phyloP scores from a whole-genome alignment of 331 rosid genomes.

The Acacia pycnantha region DNA sequence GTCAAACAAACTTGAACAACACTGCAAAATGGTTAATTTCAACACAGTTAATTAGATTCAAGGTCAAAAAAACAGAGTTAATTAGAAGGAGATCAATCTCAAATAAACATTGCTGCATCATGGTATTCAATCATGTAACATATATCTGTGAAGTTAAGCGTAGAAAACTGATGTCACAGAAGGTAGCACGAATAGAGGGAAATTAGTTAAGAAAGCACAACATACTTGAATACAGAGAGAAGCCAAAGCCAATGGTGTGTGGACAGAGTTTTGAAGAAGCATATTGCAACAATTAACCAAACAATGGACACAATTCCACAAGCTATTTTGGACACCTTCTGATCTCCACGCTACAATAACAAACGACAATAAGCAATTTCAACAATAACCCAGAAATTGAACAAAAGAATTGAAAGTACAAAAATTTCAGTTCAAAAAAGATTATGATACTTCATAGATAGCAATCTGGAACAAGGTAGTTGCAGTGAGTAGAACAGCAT shows the following conservation, averaged over 20 bases:
- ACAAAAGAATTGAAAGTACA: background rate
- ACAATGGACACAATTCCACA: slow-evolving; percentile 47
- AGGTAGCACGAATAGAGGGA: background rate
- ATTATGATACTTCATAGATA: slow-evolving; percentile 54
- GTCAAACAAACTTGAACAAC: slow-evolving; percentile 55
- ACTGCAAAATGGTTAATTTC: slow-evolving; percentile 50
- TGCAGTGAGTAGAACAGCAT: slow-evolving; percentile 80
- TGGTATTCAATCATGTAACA: background rate
- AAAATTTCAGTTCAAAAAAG: background rate
- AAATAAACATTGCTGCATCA: background rate
- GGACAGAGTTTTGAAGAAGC: slow-evolving; percentile 67
- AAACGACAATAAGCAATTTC: background rate
- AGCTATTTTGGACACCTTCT: slow-evolving; percentile 61
- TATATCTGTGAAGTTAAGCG: background rate
- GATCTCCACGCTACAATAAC: slow-evolving; percentile 63
- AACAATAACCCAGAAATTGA: background rate
- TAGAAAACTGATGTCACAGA: background rate
- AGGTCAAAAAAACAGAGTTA: background rate
- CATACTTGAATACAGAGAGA: slow-evolving; percentile 70
- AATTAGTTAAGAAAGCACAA: background rate
- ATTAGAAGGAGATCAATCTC: slow-evolving; percentile 8
- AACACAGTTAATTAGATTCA: slow-evolving; percentile 23
- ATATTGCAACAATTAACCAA: slow-evolving; percentile 48
- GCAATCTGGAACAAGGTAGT: slow-evolving; percentile 64
- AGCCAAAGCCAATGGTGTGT: slow-evolving; percentile 90